Percentiles rank a stretch among this genome's conserved stretches.
Conservation (phyloP, 495 filamentous ascomycete species). For the Penicillium samsonianum region DNA sequence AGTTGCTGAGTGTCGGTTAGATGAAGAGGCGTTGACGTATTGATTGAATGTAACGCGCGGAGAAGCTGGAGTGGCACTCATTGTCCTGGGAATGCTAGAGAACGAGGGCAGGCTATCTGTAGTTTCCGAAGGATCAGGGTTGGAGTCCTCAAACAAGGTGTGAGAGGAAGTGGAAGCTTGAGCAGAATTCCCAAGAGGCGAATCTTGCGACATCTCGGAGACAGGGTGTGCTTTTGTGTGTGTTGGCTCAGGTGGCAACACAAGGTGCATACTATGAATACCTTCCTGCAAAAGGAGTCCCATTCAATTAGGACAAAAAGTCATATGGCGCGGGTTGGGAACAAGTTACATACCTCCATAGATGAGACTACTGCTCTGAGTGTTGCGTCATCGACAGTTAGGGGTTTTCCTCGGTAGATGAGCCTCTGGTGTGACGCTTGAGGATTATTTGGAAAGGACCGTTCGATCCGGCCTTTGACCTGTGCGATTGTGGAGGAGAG, state of each 20-base stretch:
- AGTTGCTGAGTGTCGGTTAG: not conserved
- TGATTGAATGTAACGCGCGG: not conserved
- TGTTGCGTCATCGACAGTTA: conserved; percentile 53
- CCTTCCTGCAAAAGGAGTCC: conserved; percentile 34
- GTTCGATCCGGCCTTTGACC: conserved; percentile 61
- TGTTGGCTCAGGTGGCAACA: conserved; percentile 50
- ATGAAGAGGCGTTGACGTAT: not conserved
- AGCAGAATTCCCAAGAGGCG: not conserved
- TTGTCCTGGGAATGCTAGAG: not conserved
- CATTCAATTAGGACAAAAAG: conserved; percentile 20
- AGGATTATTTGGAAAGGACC: conserved; percentile 55
- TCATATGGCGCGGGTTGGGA: not conserved
- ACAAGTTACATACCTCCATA: conserved; percentile 49
- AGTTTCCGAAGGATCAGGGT: not conserved
- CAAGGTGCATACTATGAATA: conserved; percentile 60
- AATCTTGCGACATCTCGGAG: not conserved
- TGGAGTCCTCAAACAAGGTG: not conserved
- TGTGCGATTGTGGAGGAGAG: conserved; percentile 58
- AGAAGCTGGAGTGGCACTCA: not conserved
- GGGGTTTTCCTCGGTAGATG: conserved; percentile 64
- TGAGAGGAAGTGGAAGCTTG: not conserved
- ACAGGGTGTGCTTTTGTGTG: not conserved
- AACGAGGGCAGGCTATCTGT: not conserved
- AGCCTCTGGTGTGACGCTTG: conserved; percentile 57
- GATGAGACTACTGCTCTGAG: conserved; percentile 60